Base-by-base conservation (phyloP, 2,329 filamentous ascomycete species). In the Nemania diffusa region DNA sequence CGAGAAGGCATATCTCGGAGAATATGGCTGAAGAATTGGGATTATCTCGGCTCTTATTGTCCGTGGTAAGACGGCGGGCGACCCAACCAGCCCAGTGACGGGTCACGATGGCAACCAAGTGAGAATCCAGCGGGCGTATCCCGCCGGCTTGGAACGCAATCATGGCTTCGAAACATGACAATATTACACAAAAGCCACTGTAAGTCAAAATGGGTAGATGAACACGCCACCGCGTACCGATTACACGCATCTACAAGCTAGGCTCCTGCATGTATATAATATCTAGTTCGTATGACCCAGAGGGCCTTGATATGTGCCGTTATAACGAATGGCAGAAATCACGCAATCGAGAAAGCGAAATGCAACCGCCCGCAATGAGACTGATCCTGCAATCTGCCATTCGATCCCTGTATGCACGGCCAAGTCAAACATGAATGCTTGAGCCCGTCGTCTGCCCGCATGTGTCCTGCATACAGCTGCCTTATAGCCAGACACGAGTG, bases 331-430 rank as follows among this genome's bases (percentile, higher is more conserved):
- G 50, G 32, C 32, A 22, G 34, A 50, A 37, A 57, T 57, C 56
- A 64, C 48, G 61, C 64, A 64, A 59, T 62, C 57, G 57, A 55
- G 51, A 59, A 55, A 27, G 26, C 34, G 20, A 62, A 15, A 61
- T 65, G 68, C 68, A 65, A 65, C 60, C 53, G 34, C 57, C 68
- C 68, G 65, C 13, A 22, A 56, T 59, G 57, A 24, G 42, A 59
- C 24, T 67, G 57, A 67, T 65, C 64, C 57, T 62, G 64, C 64
- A 68, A 68, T 70, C 58, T 68, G 50, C 68, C 65, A 46, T 22
- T 40, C 40, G 56, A 59, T 53, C 52, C 61, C 44, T 62, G 50
- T 63, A 61, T 57, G 46, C 55, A 63, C 37, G 24, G 62, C 44
- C 53, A 44, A 64, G 17, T 46, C 65, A 57, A 55, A 60, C 15